Evolutionary conservation across 2,329 filamentous ascomycete genomes (phyloP).

Genomic region (Sporothrix phasma): DNA sequence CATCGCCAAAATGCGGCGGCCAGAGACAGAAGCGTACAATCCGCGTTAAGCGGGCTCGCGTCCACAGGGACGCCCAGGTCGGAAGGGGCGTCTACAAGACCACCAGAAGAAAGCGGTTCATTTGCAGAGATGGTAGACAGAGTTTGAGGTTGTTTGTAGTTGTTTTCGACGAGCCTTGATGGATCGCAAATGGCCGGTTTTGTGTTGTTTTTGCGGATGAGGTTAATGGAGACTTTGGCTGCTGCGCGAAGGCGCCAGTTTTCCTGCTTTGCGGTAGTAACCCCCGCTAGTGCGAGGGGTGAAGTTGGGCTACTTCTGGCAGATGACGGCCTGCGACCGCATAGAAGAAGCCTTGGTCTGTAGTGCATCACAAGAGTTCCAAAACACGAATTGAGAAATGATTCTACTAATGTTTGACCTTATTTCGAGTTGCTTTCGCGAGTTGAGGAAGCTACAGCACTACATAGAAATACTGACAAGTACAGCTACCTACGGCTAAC

Average conservation of each 20-base stretch:
- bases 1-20: conserved; percentile 17
- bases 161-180: conserved; percentile 40
- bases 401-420: neutral
- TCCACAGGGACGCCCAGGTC: conserved; percentile 37
- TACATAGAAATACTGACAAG: neutral
- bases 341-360: no score
- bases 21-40: conserved; percentile 12
- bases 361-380: no score
- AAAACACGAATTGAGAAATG: neutral
- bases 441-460: neutral
- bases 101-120: conserved; percentile 41
- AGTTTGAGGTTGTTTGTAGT: conserved; percentile 33
- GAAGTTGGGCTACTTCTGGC: neutral
- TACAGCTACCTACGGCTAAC: neutral
- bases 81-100: conserved; percentile 37
- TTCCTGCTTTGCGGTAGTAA: conserved; percentile 12
- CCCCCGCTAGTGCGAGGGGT: neutral
- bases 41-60: conserved; percentile 37
- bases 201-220: conserved; percentile 22
- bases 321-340: no score
- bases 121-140: conserved; percentile 40
- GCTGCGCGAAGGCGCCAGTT: conserved; percentile 16
- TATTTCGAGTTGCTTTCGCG: neutral
- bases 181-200: conserved; percentile 39
- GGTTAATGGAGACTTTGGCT: conserved; percentile 19